Percentiles rank a stretch among this genome's conserved stretches.
Evolutionary conservation across 345 rosid genomes (phyloP).

Genomic region (Dipteronia sinensis): DNA sequence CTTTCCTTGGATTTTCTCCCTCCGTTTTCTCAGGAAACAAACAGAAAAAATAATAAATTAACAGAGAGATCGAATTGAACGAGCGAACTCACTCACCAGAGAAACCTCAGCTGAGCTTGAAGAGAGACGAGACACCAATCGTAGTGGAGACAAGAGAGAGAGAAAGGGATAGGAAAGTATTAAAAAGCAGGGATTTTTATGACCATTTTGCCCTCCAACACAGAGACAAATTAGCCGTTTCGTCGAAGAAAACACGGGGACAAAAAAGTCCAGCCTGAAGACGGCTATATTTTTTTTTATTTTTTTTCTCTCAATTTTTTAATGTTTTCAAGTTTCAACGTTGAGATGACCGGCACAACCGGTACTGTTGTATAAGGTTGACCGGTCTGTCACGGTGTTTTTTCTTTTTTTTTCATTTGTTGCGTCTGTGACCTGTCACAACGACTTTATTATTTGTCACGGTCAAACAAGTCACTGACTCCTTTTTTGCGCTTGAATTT

Average conservation of each 20-base stretch:
- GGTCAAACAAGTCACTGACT: background rate
- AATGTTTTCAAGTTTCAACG: background rate
- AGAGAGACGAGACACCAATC: background rate
- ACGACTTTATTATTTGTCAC: background rate
- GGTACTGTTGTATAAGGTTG: slow-evolving; percentile 25
- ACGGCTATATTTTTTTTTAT: background rate
- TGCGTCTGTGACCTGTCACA: background rate
- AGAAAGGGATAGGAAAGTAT: background rate
- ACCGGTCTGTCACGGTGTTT: slow-evolving; percentile 19
- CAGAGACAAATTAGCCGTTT: background rate
- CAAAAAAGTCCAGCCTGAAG: slow-evolving; percentile 9
- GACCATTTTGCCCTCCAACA: slow-evolving; percentile 23
- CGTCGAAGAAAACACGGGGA: background rate
- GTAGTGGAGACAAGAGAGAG: background rate
- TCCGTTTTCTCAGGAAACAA: slow-evolving; percentile 23
- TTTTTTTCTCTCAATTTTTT: too few relatives aligned
- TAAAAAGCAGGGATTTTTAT: background rate
- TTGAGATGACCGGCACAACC: slow-evolving; percentile 33
- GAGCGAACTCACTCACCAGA: slow-evolving; percentile 9
- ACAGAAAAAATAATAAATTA: background rate
- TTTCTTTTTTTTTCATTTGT: too few relatives aligned
- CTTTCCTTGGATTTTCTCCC: background rate
- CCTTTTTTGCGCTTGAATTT: background rate
- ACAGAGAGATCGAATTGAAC: background rate
- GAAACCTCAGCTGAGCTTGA: slow-evolving; percentile 10